Conservation (phyloP, 1,284 basidiomycete species). For the Pterulicium gracile region DNA sequence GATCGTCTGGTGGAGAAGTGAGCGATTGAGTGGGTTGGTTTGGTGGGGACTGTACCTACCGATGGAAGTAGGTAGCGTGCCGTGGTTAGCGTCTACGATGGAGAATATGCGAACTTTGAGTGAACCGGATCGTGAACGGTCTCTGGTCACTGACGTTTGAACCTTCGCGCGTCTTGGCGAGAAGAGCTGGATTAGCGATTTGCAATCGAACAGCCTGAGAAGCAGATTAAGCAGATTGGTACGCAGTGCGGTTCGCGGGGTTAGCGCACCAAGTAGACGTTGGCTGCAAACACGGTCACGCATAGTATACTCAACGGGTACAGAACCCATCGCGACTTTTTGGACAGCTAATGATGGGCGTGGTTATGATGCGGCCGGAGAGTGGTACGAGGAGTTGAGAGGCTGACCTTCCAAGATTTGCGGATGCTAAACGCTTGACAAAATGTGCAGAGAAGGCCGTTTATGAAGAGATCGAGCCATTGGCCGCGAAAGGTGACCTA, state of each 20-base stretch:
- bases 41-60: constrained; percentile 13
- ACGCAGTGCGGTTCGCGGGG: too few relatives aligned
- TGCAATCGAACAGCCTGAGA: constrained; percentile 2
- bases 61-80: constrained; percentile 20
- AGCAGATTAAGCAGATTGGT: too few relatives aligned
- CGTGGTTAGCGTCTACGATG: constrained; percentile 25
- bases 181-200: too few relatives aligned
- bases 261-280: constrained; percentile 28
- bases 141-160: too few relatives aligned
- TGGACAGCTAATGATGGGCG: constrained; percentile 25
- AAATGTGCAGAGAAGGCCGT: constrained; percentile 32
- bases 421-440: constrained; percentile 37
- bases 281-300: constrained; percentile 20
- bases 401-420: constrained; percentile 38
- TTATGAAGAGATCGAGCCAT: constrained; percentile 34
- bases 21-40: not conserved
- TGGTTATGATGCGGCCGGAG: not conserved
- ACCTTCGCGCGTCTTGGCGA: too few relatives aligned
- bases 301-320: constrained; percentile 20
- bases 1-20: constrained; percentile 20
- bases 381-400: constrained; percentile 1
- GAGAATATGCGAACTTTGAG: too few relatives aligned
- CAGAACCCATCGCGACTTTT: constrained; percentile 25
- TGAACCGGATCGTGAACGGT: too few relatives aligned
- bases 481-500: constrained; percentile 28